Evolutionary conservation across 2,329 filamentous ascomycete species (phyloP).

Genomic region (Aspergillus pseudoviridinutans): DNA sequence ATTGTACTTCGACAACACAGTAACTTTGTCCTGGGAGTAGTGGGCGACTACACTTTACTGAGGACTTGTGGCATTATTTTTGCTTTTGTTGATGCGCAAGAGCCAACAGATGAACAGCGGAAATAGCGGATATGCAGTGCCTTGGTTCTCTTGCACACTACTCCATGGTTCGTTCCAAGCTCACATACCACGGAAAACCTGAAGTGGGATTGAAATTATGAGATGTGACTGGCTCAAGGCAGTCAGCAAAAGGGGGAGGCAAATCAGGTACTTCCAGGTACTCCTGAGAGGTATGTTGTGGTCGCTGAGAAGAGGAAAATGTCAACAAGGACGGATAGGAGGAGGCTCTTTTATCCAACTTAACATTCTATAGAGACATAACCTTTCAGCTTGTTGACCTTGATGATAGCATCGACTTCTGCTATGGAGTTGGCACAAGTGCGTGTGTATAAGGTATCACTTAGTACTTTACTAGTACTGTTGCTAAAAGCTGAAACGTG

Average conservation of each 20-base stretch:
- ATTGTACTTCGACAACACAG: not conserved
- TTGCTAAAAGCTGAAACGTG: too few relatives aligned
- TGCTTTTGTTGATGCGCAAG: not conserved
- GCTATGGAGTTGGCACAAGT: not conserved
- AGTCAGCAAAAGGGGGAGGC: constrained; percentile 11
- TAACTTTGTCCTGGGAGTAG: not conserved
- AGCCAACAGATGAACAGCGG: not conserved
- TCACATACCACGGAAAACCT: constrained; percentile 13
- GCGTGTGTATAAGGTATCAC: not conserved
- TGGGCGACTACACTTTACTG: not conserved
- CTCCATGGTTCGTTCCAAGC: constrained; percentile 4
- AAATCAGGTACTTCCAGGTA: not conserved
- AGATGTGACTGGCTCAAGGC: constrained; percentile 8
- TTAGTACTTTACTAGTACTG: too few relatives aligned
- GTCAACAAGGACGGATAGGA: constrained; percentile 1
- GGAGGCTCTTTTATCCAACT: too few relatives aligned
- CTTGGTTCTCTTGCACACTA: not conserved
- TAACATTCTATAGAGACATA: not conserved
- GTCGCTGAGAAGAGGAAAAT: not conserved
- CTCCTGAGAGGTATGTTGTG: not conserved
- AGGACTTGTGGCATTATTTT: too few relatives aligned
- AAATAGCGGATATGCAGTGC: not conserved
- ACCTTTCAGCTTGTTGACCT: not conserved
- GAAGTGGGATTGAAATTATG: constrained; percentile 6
- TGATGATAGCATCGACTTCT: not conserved